Evolutionary conservation across 768 basidiomycete species (phyloP), one percentile per base, ranked within the genome.

Genomic region (Leccinum longicurvipes): DNA sequence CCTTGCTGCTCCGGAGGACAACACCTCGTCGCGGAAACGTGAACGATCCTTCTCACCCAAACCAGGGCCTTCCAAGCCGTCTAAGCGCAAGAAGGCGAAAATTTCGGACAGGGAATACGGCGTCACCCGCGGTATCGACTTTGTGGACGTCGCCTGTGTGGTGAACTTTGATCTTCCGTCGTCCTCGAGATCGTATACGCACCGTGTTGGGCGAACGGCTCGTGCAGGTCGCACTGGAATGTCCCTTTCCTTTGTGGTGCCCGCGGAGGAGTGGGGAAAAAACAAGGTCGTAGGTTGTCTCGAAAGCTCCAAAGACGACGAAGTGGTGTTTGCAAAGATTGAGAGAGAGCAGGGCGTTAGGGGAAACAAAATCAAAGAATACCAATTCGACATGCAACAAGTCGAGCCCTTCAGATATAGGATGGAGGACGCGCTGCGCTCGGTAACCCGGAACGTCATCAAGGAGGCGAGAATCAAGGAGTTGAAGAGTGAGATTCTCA

Each of bases 131-230:
- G 97, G 97, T 3, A 85, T 98, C 55, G 97, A 99, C 73, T 99
- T 99, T 71, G 81, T 98, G 59, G 91, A 97, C 61, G 97, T 98
- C 53, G 86, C 94, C 10, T 98, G 95, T 63, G 96, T 99, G 3
- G 82, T 99, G 69, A 99, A 99, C 76, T 99, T 98, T 72, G 97
- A 99, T 72, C 80, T 98, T n/a, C 97, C 97, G 1, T 77, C 83
- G 1, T 87, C 93, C 0, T 81, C 91, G 4, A 86, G 86, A 17
- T 82, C 93, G 12, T 99, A 99, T 67, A 94, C 91, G 0, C 97
- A 99, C 69, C 87, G 97, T 48, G 89, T 98, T 15, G 97, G 97
- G 12, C 86, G 97, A 24, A 99, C 97, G 0, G 97, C 97, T 14
- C 91, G 97, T 21, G 97, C 96, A 0, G 97, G 97, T 1, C 85